Base-by-base conservation (phyloP, 2,329 filamentous ascomycete genomes). In the Monilinia aucupariae region DNA sequence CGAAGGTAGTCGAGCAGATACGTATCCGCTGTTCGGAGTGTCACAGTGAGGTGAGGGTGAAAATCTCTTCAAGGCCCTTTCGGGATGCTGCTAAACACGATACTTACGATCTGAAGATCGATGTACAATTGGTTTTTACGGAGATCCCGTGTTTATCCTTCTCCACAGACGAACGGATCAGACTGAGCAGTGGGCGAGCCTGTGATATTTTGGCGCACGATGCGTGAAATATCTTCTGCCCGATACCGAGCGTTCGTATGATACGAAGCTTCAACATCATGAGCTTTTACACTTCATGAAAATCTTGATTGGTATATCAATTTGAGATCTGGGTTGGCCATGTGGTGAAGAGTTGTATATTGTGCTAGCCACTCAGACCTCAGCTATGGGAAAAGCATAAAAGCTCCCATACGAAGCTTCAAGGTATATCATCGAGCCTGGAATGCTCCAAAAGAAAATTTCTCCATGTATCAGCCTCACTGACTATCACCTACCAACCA, bases 71-170 rank as follows among this genome's bases (percentile, higher is more conserved):
- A 45, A 55, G 48, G 25, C 27, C n/a, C 30, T 27, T 25, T 59
- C 48, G 32, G 48, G 25, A 27, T 25, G 55, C 55, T 59, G 45
- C 20, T 30, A 45, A 27, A 49, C 25, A 34, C 59, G 59, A 61
- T 48, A 53, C 49, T 61, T 20, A n/a, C 34, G 32, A 61, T 54
- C 59, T 45, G 59, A 47, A 61, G 59, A 53, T 54, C 59, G 34
- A 53, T 54, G 54, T 43, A 52, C 20, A 32, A 20, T 30, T 30
- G 3, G 27, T 30, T 30, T 30, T 30, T 37, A 48, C 60, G 60
- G 51, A 49, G 30, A 56, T 62, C 43, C 60, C 43, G 51, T 62
- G 22, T 47, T 25, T 49, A 59, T 59, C 43, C 37, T 15, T 49
- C 55, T n/a, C 41, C 54, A 58, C 41, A 39, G 49, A 45, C 8